Evolutionary conservation across 129 eudicot species (phyloP).

Genomic region (Cynara cardunculus): DNA sequence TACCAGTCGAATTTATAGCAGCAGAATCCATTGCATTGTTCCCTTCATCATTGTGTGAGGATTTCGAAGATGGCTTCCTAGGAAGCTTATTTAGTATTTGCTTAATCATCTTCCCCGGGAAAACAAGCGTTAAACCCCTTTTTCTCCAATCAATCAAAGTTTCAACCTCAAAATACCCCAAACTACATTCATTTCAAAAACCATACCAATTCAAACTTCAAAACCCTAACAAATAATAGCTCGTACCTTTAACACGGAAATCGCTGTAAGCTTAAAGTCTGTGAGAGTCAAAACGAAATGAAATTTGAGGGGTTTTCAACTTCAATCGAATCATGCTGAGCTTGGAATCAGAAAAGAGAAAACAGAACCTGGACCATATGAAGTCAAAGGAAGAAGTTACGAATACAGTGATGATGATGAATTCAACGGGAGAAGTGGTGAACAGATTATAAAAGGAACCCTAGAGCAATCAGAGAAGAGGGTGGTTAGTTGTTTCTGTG

Average conservation of each 20-base stretch:
- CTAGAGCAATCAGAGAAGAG: conserved; percentile 16
- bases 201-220: neutral
- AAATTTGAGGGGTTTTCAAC: neutral
- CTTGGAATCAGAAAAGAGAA: conserved; percentile 3
- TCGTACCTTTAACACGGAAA: conserved; percentile 31
- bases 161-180: conserved; percentile 11
- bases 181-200: neutral
- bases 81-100: conserved; percentile 71
- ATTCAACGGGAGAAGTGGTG: neutral
- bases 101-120: conserved; percentile 49
- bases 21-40: conserved; percentile 28
- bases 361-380: neutral
- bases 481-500: conserved; percentile 15
- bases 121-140: conserved; percentile 10
- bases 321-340: conserved; percentile 13
- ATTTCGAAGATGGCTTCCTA: conserved; percentile 66
- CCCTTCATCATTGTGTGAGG: conserved; percentile 34
- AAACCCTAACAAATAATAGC: conserved; percentile 2
- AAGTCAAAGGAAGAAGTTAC: neutral
- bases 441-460: conserved; percentile 16
- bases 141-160: conserved; percentile 9
- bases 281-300: neutral
- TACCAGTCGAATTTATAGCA: conserved; percentile 21
- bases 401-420: neutral
- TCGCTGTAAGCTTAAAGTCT: conserved; percentile 2